Evolutionary conservation across 2,329 filamentous ascomycete species (phyloP).

Genomic region (Ophiostoma ulmi): DNA sequence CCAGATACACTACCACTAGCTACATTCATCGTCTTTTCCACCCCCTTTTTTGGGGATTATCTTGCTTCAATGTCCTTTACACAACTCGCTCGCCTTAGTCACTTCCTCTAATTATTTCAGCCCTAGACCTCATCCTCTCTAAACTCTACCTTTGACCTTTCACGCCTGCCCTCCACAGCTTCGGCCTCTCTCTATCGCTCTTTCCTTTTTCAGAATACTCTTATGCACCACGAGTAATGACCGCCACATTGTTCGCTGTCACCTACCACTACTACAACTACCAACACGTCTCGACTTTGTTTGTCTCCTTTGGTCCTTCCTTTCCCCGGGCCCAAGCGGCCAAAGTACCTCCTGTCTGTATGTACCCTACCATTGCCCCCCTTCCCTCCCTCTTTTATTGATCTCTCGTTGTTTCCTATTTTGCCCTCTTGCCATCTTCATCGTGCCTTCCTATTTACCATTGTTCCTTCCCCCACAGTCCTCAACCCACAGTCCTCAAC

Average conservation of each 20-base stretch:
- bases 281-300: background rate
- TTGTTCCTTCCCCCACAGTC: background rate
- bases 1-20: background rate
- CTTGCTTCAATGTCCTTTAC: background rate
- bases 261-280: background rate
- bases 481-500: background rate
- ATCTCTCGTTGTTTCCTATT: background rate
- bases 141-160: background rate
- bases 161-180: background rate
- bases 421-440: background rate
- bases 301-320: constrained; percentile 2
- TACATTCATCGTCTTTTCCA: background rate
- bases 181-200: background rate
- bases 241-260: background rate
- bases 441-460: background rate
- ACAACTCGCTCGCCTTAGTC: background rate
- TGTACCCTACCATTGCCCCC: background rate
- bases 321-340: background rate
- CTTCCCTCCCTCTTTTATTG: background rate
- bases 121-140: background rate
- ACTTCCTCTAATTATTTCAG: background rate
- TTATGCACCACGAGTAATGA: background rate
- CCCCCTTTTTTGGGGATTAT: background rate
- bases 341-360: background rate
- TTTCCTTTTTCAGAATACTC: background rate